Percentiles rank a stretch among this genome's conserved stretches.
Conservation (phyloP, 495 filamentous ascomycete species). For the Echria macrotheca region DNA sequence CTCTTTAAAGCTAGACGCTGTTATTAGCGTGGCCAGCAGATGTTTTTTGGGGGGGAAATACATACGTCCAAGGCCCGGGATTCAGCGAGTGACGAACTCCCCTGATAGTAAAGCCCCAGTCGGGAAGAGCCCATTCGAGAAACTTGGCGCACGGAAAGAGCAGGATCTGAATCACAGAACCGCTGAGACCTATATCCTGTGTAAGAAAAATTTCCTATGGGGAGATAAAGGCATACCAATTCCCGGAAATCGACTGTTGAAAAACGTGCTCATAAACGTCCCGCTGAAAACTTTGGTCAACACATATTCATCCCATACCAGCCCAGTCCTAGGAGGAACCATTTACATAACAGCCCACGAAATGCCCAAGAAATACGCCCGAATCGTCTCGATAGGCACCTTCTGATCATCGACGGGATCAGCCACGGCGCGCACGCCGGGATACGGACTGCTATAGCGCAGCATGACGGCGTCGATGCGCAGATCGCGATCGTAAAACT, state of each 20-base stretch:
- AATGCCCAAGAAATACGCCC: conserved; percentile 38
- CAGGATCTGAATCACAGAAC: conserved; percentile 36
- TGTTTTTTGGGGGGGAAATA: no score
- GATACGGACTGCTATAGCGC: conserved; percentile 39
- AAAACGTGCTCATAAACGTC: conserved; percentile 35
- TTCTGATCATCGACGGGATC: conserved; percentile 29
- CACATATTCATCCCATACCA: no score
- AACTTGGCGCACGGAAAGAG: conserved; percentile 33
- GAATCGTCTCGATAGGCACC: conserved; percentile 33
- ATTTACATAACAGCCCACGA: conserved; percentile 28
- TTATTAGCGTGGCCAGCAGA: no score
- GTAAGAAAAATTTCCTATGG: not conserved
- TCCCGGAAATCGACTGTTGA: conserved; percentile 35
- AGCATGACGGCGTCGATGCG: conserved; percentile 34
- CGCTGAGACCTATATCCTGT: conserved; percentile 20
- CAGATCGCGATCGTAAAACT: conserved; percentile 35
- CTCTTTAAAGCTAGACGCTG: no score
- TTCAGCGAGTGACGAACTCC: conserved; percentile 32
- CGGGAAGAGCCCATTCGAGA: conserved; percentile 23
- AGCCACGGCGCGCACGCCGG: conserved; percentile 41
- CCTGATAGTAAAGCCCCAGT: conserved; percentile 27
- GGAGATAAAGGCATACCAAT: conserved; percentile 22
- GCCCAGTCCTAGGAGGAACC: no score
- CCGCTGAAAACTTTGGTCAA: conserved; percentile 5
- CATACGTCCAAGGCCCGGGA: conserved; percentile 39